A percentile compares a stretch with the other conserved stretches of the same genome.
These are phyloP conservation scores for Phytopythium mirpurense DNA, from an alignment of 352 stramenopile genomes.

Conservation along the genomic window DNA sequence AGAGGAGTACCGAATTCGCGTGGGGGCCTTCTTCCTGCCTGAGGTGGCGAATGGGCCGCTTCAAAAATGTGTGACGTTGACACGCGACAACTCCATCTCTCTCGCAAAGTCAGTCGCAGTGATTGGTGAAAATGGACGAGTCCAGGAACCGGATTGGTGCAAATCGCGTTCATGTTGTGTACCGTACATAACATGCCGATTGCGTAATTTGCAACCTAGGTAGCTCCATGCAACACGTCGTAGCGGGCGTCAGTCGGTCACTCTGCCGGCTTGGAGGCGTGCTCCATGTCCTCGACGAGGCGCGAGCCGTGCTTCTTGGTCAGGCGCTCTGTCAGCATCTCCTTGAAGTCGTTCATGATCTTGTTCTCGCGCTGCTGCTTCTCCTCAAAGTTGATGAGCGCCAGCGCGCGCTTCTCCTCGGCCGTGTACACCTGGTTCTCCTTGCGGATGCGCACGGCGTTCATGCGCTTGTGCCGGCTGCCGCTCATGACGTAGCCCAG, in stretches of 20 bases:
- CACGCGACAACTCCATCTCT: no score
- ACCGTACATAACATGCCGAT: no score
- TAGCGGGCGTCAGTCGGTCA: background rate
- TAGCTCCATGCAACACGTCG: no score
- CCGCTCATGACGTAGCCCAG: slow-evolving; percentile 97
- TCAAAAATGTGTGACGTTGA: background rate
- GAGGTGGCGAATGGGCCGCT: slow-evolving; percentile 2
- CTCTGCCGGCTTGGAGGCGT: slow-evolving; percentile 32
- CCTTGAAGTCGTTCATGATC: slow-evolving; percentile 97
- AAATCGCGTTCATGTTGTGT: no score
- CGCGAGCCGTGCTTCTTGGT: slow-evolving; percentile 87
- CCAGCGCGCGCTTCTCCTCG: slow-evolving; percentile 97
- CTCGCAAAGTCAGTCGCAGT: no score
- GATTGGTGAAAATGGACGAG: background rate
- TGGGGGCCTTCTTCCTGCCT: no score
- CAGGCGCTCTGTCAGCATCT: slow-evolving; percentile 86
- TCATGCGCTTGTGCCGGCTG: slow-evolving; percentile 97
- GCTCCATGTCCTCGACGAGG: slow-evolving; percentile 84
- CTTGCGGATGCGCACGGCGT: slow-evolving; percentile 98
- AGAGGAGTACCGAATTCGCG: background rate
- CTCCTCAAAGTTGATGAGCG: slow-evolving; percentile 98
- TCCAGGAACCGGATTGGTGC: background rate
- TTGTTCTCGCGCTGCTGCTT: slow-evolving; percentile 98
- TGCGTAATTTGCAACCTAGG: no score
- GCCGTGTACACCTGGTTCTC: slow-evolving; percentile 99